Conservation (phyloP, 306 rosid species). For the Prunus campanulata region DNA sequence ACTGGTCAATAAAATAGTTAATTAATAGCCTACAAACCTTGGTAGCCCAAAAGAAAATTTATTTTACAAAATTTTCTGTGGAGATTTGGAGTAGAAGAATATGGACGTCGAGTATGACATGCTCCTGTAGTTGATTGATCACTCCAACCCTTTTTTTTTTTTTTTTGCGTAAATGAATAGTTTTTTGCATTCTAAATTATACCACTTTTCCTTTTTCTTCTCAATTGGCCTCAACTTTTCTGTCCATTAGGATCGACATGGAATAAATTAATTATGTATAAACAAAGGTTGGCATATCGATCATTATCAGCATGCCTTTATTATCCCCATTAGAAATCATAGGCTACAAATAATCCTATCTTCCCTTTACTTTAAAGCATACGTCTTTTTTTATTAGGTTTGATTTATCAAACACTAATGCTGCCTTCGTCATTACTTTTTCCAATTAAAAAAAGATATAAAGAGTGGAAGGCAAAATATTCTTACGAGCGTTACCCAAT, state of each 20-base stretch:
- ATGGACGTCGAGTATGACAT: conserved; percentile 14
- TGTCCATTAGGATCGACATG: conserved; percentile 25
- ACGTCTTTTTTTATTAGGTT: conserved; percentile 46
- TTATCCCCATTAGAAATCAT: conserved; percentile 19
- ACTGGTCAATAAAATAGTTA: not conserved
- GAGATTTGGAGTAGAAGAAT: conserved; percentile 13
- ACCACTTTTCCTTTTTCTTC: not conserved
- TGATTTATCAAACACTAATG: conserved; percentile 19
- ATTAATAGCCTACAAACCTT: conserved; percentile 1
- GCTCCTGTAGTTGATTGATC: conserved; percentile 20
- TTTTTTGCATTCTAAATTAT: conserved; percentile 7
- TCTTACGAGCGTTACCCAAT: not conserved
- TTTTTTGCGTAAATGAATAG: not conserved
- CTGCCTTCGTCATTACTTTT: conserved; percentile 41
- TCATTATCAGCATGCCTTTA: conserved; percentile 44
- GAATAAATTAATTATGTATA: conserved; percentile 20
- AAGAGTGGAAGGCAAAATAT: not conserved
- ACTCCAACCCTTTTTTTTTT: not conserved
- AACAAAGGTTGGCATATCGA: conserved; percentile 13
- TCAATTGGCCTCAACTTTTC: conserved; percentile 20
- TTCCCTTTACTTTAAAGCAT: conserved; percentile 33
- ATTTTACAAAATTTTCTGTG: not conserved
- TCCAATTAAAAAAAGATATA: conserved; percentile 2
- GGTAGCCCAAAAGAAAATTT: not conserved
- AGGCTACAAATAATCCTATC: conserved; percentile 22